Conservation (phyloP, 2,329 filamentous ascomycete genomes). For the Colletotrichum neosansevieriae region DNA sequence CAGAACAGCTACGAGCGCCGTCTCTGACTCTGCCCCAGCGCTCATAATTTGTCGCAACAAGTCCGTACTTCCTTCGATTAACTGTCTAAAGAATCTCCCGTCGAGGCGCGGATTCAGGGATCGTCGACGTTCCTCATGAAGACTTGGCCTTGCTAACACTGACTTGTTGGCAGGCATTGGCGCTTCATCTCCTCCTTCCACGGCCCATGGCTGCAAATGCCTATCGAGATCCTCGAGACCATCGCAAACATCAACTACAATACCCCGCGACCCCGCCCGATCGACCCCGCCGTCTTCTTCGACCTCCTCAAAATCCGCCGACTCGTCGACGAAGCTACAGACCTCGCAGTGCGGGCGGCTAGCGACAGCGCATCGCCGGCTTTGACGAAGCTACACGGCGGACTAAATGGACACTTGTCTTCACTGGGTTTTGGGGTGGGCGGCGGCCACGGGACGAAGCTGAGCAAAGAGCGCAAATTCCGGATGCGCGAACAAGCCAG, state of each 20-base stretch:
- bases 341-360: conserved; percentile 81
- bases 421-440: conserved; percentile 67
- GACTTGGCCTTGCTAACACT: conserved; percentile 37
- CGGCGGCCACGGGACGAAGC: conserved; percentile 70
- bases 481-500: conserved; percentile 85
- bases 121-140: not conserved
- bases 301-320: conserved; percentile 86
- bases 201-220: conserved; percentile 85
- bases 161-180: conserved; percentile 74
- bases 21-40: conserved; percentile 57
- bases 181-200: conserved; percentile 86
- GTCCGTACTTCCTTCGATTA: conserved; percentile 57
- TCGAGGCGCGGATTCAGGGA: not conserved
- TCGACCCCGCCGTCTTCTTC: conserved; percentile 85
- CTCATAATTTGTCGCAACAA: conserved; percentile 76
- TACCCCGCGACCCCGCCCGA: conserved; percentile 78
- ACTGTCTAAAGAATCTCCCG: conserved; percentile 8
- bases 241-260: conserved; percentile 85
- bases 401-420: conserved; percentile 48
- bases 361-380: conserved; percentile 77
- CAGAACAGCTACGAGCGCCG: conserved; percentile 43
- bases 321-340: conserved; percentile 83
- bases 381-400: conserved; percentile 67
- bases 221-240: conserved; percentile 81
- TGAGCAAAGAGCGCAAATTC: conserved; percentile 82